phyloP scores from a whole-genome alignment of 805 yeast genomes.

The Lipomyces mesembrius region DNA sequence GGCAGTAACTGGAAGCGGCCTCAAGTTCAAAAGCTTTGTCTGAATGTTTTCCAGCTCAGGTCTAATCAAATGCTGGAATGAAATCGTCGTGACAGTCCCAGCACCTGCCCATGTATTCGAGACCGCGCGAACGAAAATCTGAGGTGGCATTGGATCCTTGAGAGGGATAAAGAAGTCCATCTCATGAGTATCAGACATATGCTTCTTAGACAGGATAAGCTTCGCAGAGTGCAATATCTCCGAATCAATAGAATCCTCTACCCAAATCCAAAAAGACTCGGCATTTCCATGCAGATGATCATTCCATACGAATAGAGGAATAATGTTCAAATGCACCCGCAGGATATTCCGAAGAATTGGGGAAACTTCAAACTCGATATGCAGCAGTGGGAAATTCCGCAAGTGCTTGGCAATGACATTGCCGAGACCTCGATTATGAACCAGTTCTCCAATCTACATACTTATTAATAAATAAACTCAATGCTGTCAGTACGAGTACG shows the following conservation, averaged over 20 bases:
- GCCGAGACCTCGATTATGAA: slow-evolving; percentile 82
- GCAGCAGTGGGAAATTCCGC: slow-evolving; percentile 73
- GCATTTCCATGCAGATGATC: slow-evolving; percentile 76
- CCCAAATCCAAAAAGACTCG: slow-evolving; percentile 89
- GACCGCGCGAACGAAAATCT: slow-evolving; percentile 74
- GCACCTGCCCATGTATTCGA: slow-evolving; percentile 92
- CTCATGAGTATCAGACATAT: slow-evolving; percentile 61
- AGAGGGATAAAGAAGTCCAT: slow-evolving; percentile 93
- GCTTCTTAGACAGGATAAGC: slow-evolving; percentile 66
- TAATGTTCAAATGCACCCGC: slow-evolving; percentile 72
- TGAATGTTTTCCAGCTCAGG: slow-evolving; percentile 87
- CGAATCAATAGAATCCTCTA: slow-evolving; percentile 80
- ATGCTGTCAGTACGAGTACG: background rate
- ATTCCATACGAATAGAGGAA: slow-evolving; percentile 88
- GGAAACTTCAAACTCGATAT: slow-evolving; percentile 78
- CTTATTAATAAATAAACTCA: slow-evolving; percentile 2
- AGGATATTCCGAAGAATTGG: slow-evolving; percentile 89
- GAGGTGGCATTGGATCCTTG: slow-evolving; percentile 87
- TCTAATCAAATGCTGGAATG: slow-evolving; percentile 86
- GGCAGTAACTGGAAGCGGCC: slow-evolving; percentile 86
- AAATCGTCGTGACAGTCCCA: slow-evolving; percentile 73
- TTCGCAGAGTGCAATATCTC: slow-evolving; percentile 81
- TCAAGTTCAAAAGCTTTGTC: slow-evolving; percentile 76
- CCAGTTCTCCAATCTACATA: slow-evolving; percentile 71
- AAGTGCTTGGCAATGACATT: slow-evolving; percentile 60